Base-by-base conservation (phyloP, 2,329 filamentous ascomycete genomes). In the Penicillium psychrosexuale region DNA sequence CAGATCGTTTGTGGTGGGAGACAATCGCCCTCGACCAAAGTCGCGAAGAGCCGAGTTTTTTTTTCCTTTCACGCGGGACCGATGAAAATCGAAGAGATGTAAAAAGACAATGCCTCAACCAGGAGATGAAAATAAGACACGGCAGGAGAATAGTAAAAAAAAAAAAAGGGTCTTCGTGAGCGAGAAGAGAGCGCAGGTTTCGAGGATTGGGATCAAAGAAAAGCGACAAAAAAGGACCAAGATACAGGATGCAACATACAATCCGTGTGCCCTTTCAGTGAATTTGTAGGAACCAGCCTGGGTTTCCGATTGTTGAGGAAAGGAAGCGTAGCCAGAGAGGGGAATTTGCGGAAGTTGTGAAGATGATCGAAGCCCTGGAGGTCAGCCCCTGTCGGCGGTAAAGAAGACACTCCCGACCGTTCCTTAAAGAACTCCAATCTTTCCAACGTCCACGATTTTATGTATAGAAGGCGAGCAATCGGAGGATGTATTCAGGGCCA, bases 351-450 rank as follows among this genome's bases (percentile, higher is more conserved):
- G 47, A 56, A 44, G 45, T 48, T 48, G 43, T 61, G 59, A 51
- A 43, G 58, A 53, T 48, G 49, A 30, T 58, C 42, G 31, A 55
- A 51, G 54, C 39, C 39, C 39, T 42, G 39, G 38, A 45, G 30
- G 44, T 44, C 43, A 56, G 57, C 61, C 61, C 61, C 60, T 62
- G 59, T 60, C 55, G 61, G 61, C 61, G 61, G 61, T 63, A 63
- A 62, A 60, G 60, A 60, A 56, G 22, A 47, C 55, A 58, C 55
- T 50, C 58, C 58, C 61, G 60, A 62, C 61, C 60, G 58, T 59
- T 48, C 52, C 43, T 45, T 57, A 43, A 44, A 51, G 47, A 49
- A 49, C 44, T 51, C 45, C 42, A 19, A 45, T 45, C 28, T 43
- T 43, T 6, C 30, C 30, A 50, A 50, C 47, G 6, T 24, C 47